phyloP scores from a whole-genome alignment of 345 rosid species.

The Gossypium sturtianum region DNA sequence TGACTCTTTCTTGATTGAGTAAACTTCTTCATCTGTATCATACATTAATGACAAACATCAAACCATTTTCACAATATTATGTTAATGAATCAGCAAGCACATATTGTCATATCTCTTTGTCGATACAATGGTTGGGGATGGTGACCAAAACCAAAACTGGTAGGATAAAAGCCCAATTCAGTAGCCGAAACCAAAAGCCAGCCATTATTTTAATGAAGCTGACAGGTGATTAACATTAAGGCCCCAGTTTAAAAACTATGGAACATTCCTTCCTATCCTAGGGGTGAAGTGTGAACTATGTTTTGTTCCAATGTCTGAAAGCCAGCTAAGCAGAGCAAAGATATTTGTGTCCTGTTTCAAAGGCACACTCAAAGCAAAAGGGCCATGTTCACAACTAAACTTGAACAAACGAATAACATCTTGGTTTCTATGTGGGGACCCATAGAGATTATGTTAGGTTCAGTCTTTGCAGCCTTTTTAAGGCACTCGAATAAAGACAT shows the following conservation, averaged over 20 bases:
- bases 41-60: not conserved
- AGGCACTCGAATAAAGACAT: slow-evolving; percentile 15
- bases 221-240: not conserved
- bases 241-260: not conserved
- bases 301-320: not conserved
- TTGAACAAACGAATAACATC: not conserved
- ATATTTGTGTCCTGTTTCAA: not conserved
- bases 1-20: slow-evolving; percentile 52
- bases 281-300: not conserved
- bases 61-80: too few species aligned
- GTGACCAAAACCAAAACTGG: too few species aligned
- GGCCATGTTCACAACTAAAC: not conserved
- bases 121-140: too few species aligned
- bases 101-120: too few species aligned
- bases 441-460: not conserved
- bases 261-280: not conserved
- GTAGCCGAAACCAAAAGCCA: not conserved
- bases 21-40: slow-evolving; percentile 68
- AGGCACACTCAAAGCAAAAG: not conserved
- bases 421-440: not conserved
- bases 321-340: not conserved
- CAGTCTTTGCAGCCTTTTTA: slow-evolving; percentile 20
- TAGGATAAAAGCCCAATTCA: not conserved
- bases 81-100: too few species aligned
- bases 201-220: not conserved